Percentiles rank a stretch among this genome's conserved stretches.
Conservation (phyloP, 768 basidiomycete species). For the Hebeloma cylindrosporum region DNA sequence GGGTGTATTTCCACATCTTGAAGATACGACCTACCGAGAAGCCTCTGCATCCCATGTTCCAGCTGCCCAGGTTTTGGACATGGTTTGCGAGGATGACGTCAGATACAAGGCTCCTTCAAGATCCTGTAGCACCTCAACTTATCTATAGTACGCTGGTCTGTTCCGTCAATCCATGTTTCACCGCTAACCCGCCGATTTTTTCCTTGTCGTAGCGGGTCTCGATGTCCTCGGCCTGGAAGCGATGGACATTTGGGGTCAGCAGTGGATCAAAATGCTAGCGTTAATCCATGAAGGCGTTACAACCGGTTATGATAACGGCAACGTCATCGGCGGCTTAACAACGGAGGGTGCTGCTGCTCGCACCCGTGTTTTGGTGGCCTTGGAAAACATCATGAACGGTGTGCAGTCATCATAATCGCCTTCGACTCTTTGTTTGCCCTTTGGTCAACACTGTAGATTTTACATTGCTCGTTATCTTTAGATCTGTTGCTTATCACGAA, state of each 20-base stretch:
- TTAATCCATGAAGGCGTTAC: slow-evolving; percentile 66
- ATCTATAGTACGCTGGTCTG: slow-evolving; percentile 56
- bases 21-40: slow-evolving; percentile 37
- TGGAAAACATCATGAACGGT: slow-evolving; percentile 57
- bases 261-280: slow-evolving; percentile 74
- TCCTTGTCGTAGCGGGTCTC: slow-evolving; percentile 51
- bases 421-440: background rate
- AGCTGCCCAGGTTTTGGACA: slow-evolving; percentile 65
- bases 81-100: slow-evolving; percentile 67
- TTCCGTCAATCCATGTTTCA: slow-evolving; percentile 5
- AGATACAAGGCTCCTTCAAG: slow-evolving; percentile 50
- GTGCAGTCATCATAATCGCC: slow-evolving; percentile 1
- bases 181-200: slow-evolving; percentile 5
- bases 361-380: slow-evolving; percentile 59
- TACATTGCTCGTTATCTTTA: slow-evolving; percentile 53
- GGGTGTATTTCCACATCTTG: slow-evolving; percentile 83
- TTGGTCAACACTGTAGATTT: slow-evolving; percentile 39
- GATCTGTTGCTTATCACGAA: slow-evolving; percentile 34
- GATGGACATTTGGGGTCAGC: slow-evolving; percentile 66
- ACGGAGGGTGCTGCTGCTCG: slow-evolving; percentile 65
- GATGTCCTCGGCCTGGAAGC: slow-evolving; percentile 70
- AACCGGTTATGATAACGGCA: slow-evolving; percentile 45
- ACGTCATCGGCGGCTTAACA: slow-evolving; percentile 57
- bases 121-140: slow-evolving; percentile 63
- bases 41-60: slow-evolving; percentile 55